Conservation (phyloP, 441 rosid species). For the Adansonia madagascariensis region DNA sequence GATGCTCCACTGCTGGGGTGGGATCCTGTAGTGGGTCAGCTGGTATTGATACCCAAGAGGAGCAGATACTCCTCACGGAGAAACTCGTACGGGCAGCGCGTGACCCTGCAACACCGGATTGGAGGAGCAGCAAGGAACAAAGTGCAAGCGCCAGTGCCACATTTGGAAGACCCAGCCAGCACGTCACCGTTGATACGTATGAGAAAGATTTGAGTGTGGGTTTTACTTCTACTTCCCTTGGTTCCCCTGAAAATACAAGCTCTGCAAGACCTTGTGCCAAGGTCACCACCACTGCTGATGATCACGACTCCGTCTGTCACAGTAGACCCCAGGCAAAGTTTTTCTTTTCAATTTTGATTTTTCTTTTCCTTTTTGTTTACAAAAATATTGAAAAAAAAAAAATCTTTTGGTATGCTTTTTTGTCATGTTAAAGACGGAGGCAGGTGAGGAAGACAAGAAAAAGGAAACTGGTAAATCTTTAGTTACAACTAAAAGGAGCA, state of each 20-base stretch:
- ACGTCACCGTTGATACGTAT: slow-evolving; percentile 54
- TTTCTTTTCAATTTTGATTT: not conserved
- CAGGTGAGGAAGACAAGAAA: slow-evolving; percentile 47
- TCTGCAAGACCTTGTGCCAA: slow-evolving; percentile 37
- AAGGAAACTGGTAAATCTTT: slow-evolving; percentile 59
- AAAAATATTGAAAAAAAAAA: not conserved
- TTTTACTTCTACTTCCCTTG: slow-evolving; percentile 64
- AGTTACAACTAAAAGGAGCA: slow-evolving; percentile 68
- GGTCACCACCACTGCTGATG: slow-evolving; percentile 53
- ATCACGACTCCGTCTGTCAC: slow-evolving; percentile 77
- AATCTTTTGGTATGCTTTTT: not conserved
- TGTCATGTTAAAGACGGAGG: slow-evolving; percentile 37
- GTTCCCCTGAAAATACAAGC: slow-evolving; percentile 58
- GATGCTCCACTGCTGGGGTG: slow-evolving; percentile 57
- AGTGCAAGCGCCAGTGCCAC: slow-evolving; percentile 65
- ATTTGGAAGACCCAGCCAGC: slow-evolving; percentile 49
- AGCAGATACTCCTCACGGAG: slow-evolving; percentile 20
- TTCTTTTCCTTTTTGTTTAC: not conserved
- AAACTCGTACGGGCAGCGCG: slow-evolving; percentile 53
- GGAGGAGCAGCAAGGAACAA: slow-evolving; percentile 69
- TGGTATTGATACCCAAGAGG: slow-evolving; percentile 30
- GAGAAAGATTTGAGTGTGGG: slow-evolving; percentile 47
- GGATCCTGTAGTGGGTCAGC: slow-evolving; percentile 61
- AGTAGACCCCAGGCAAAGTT: slow-evolving; percentile 53
- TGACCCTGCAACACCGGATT: slow-evolving; percentile 43